These are phyloP conservation scores for Talaromyces borbonicus DNA, from an alignment of 495 filamentous ascomycete species.

Conservation along the genomic window DNA sequence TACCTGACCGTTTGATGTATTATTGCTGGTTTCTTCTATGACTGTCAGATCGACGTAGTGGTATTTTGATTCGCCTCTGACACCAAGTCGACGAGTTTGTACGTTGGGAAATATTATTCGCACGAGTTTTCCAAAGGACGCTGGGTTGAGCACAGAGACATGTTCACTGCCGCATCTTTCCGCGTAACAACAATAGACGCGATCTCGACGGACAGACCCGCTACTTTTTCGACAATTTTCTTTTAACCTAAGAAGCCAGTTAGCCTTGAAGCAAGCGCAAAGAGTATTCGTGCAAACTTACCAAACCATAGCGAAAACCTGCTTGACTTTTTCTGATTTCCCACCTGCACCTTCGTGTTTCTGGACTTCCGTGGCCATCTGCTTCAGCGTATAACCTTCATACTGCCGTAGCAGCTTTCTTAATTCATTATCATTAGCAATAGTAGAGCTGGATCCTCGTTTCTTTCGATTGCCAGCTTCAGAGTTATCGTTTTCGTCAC, in stretches of 20 bases:
- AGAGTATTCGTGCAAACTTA: slow-evolving; percentile 30
- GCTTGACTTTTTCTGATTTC: slow-evolving; percentile 87
- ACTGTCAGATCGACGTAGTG: slow-evolving; percentile 88
- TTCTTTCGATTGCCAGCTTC: slow-evolving; percentile 55
- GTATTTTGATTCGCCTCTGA: slow-evolving; percentile 96
- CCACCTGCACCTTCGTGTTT: slow-evolving; percentile 59
- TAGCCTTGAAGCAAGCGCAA: background rate
- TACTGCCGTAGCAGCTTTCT: slow-evolving; percentile 72
- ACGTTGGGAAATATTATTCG: slow-evolving; percentile 91
- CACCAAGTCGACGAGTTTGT: slow-evolving; percentile 81
- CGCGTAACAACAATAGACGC: slow-evolving; percentile 91
- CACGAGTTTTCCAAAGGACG: slow-evolving; percentile 95
- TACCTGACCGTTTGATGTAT: slow-evolving; percentile 17
- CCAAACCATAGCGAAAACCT: slow-evolving; percentile 98
- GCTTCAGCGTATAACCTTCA: slow-evolving; percentile 60
- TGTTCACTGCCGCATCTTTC: slow-evolving; percentile 81
- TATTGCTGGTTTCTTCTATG: slow-evolving; percentile 41
- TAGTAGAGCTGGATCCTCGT: slow-evolving; percentile 57
- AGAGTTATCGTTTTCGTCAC: slow-evolving; percentile 55
- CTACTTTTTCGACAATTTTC: slow-evolving; percentile 69
- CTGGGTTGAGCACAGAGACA: slow-evolving; percentile 88
- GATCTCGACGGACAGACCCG: slow-evolving; percentile 77
- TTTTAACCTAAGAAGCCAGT: slow-evolving; percentile 53
- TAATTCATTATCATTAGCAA: slow-evolving; percentile 87
- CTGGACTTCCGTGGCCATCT: slow-evolving; percentile 73